Base-by-base conservation (phyloP, 1,139 yeast species). In the Pichia sp. region DNA sequence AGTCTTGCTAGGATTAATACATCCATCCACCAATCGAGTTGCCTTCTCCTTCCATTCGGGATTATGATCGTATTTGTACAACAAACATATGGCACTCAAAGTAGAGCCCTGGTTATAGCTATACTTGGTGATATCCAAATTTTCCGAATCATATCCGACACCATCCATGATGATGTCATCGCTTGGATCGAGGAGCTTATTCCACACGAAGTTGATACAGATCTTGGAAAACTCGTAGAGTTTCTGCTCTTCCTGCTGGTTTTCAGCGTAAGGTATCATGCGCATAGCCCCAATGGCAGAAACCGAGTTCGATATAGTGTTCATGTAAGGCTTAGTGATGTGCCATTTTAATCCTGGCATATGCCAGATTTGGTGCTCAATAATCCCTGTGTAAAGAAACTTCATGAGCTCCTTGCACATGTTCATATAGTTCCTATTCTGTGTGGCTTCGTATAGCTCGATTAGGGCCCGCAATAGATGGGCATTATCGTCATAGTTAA, bases 401-500 rank as follows among this genome's bases (percentile, higher is more conserved):
- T 81, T 68, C 48, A 79, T 83, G 63, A 83, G 73, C 62, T 81
- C 87, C 52, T 81, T 74, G 7, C 84, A 87, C 64, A 75, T 76
- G 60, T 80, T 83, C 60, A 85, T 72, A 64, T 73, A 82, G 51
- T 72, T 71, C 61, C 72, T 72, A 60, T 84, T 77, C 0, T 80
- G 80, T 1, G 90, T 84, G 29, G 83, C 89, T 63, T 85, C 90
- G 64, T 81, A 85, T 1, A 89, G 88, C 1, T 85, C 77, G 56
- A 85, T 72, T 64, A 84, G 75, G 9, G 86, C 86, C 61, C 85
- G 76, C 20, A 87, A 85, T 16, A 84, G 84, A 66, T 85, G 92
- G 4, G 91, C 92, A 65, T 85, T 87, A 64, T 85, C 92, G 66
- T 85, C 92, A 61, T 83, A 85, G 67, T 85, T 84, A 49, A 85